Percentiles rank a stretch among this genome's conserved stretches.
Evolutionary conservation across 139 green algal species (phyloP).

Genomic region (Chlamydomonas eustigma): DNA sequence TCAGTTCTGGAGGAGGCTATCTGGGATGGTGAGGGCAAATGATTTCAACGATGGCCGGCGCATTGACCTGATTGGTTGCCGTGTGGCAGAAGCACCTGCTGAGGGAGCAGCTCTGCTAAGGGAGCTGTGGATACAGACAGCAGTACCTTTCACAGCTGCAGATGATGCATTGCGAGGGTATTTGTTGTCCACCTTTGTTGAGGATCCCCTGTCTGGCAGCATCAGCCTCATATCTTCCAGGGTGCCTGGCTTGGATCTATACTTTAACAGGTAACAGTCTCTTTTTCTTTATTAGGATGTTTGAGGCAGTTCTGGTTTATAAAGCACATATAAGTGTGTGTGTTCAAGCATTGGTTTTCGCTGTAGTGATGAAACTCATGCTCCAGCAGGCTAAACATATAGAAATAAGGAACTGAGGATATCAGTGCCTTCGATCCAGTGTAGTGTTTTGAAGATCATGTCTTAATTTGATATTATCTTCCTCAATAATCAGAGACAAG

Average conservation of each 20-base stretch:
- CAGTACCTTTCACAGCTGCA: constrained; percentile 39
- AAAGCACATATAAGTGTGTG: no score
- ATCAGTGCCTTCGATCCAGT: no score
- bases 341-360: no score
- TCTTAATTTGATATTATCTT: no score
- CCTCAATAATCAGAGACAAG: no score
- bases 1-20: constrained; percentile 42
- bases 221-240: constrained; percentile 17
- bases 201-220: constrained; percentile 12
- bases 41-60: constrained; percentile 14
- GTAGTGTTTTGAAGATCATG: no score
- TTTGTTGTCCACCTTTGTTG: constrained; percentile 34
- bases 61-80: constrained; percentile 38
- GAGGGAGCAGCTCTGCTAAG: constrained; percentile 38
- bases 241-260: constrained; percentile 17
- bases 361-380: no score
- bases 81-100: constrained; percentile 28
- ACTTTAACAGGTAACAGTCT: constrained; percentile 25
- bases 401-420: no score
- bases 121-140: constrained; percentile 37
- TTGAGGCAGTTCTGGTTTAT: no score
- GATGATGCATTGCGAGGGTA: constrained; percentile 37
- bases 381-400: no score
- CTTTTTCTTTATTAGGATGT: no score
- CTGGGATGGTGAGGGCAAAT: constrained; percentile 20